Base-by-base conservation (phyloP, 441 rosid genomes). In the Dalechampia spathulata region DNA sequence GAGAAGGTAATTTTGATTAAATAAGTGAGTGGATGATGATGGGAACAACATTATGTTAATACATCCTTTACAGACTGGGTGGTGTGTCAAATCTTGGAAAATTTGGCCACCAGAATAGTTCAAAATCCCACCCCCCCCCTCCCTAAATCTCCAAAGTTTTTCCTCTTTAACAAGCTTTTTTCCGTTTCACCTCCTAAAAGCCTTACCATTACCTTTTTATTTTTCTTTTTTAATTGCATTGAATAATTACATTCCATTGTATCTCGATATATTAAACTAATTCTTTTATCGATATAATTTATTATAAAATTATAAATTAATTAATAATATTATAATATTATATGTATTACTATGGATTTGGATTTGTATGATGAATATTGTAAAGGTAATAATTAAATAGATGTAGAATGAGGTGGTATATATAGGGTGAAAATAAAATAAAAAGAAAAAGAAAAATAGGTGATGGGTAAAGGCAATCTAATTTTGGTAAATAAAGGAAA, bases 41-140 rank as follows among this genome's bases (percentile, higher is more conserved):
- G 45, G 63, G 63, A 73, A 57, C 52, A 37, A 26, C 57, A 68
- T 55, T 46, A 67, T 54, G 68, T 71, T 65, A 46, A 52, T 39
- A 32, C 55, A 57, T 65, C 65, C 77, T 75, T 79, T 75, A 67
- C 75, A 75, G 72, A 49, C 72, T 64, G 80, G n/a, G 76, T 70
- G 57, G 64, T n/a, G 41, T 41, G 79, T 79, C 79, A 60, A 67
- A 67, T 72, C 70, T 34, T 74, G 64, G 37, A 25, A 2, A 32
- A 53, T 38, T 37, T 19, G 48, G 37, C 60, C 42, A 39, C 21
- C 60, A 42, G 43, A 60, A 3, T 30, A 30, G 34, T 3, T 30
- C 34, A 30, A n/a, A n/a, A n/a, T n/a, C n/a, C n/a, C 45, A 52
- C 43, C 15, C 54, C 51, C 44, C 41, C 28, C 47, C 55, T 39